A percentile compares a stretch with the other conserved stretches of the same genome.
These are phyloP conservation scores for Nannochloris sp. DNA, from an alignment of 139 green algal genomes.

Conservation along the genomic window DNA sequence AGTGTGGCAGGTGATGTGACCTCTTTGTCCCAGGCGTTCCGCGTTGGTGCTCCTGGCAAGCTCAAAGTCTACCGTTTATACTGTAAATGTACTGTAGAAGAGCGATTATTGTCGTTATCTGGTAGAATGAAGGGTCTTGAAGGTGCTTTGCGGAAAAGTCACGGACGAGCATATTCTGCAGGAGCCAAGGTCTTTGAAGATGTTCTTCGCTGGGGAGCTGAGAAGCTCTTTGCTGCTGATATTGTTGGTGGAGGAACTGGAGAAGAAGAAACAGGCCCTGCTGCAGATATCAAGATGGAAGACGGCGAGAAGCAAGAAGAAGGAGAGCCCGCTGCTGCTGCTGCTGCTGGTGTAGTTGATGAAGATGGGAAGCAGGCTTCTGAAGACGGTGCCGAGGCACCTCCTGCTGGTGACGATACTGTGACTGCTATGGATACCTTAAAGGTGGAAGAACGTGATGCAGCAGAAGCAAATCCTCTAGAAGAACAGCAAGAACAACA, in stretches of 20 bases:
- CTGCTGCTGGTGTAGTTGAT: neutral
- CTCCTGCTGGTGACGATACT: too few relatives aligned
- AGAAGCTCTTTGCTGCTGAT: slow-evolving; percentile 38
- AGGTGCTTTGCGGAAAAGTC: slow-evolving; percentile 29
- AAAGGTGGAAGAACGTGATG: neutral
- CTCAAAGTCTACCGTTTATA: slow-evolving; percentile 40
- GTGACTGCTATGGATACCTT: neutral
- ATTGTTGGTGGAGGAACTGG: neutral
- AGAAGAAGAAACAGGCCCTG: neutral
- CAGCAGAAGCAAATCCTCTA: neutral
- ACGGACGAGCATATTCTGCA: slow-evolving; percentile 15
- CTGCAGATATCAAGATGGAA: slow-evolving; percentile 3
- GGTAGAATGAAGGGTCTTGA: slow-evolving; percentile 33
- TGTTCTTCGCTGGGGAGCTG: slow-evolving; percentile 45
- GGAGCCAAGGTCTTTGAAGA: slow-evolving; percentile 49
- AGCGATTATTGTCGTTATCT: slow-evolving; percentile 43
- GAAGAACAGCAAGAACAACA: neutral
- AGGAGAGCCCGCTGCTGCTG: neutral
- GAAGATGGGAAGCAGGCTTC: neutral
- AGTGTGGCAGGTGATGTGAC: slow-evolving; percentile 51
- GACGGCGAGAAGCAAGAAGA: neutral
- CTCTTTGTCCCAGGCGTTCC: slow-evolving; percentile 39
- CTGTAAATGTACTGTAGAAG: slow-evolving; percentile 42
- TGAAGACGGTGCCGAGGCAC: neutral
- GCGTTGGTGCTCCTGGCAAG: slow-evolving; percentile 17